phyloP scores from a whole-genome alignment of 116 monocot genomes.

The Zostera marina region DNA sequence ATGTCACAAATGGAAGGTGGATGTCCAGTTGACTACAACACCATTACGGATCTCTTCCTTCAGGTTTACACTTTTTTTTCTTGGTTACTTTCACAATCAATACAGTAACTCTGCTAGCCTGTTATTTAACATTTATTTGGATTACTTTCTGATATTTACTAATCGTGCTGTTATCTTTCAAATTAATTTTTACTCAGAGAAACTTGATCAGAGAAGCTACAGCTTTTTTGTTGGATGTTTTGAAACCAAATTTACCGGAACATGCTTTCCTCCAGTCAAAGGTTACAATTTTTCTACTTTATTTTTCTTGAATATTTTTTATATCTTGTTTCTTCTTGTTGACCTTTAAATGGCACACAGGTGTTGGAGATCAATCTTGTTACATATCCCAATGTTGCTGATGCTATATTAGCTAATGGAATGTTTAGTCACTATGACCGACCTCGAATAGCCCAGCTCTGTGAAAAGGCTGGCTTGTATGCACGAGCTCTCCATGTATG shows the following conservation, averaged over 20 bases:
- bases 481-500: slow-evolving; percentile 88
- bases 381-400: slow-evolving; percentile 98
- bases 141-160: not conserved
- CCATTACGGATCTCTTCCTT: slow-evolving; percentile 96
- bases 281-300: slow-evolving; percentile 15
- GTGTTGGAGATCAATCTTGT: slow-evolving; percentile 98
- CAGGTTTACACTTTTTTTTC: slow-evolving; percentile 37
- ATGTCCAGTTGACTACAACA: slow-evolving; percentile 97
- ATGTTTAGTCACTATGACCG: slow-evolving; percentile 99
- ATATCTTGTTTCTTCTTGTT: slow-evolving; percentile 4
- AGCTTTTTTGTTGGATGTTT: slow-evolving; percentile 91
- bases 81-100: not conserved
- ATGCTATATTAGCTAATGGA: slow-evolving; percentile 99
- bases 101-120: not conserved
- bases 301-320: not conserved
- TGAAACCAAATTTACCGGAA: slow-evolving; percentile 95
- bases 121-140: not conserved
- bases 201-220: slow-evolving; percentile 98
- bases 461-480: slow-evolving; percentile 96
- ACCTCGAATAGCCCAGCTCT: slow-evolving; percentile 92
- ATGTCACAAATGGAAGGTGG: slow-evolving; percentile 99
- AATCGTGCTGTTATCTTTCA: not conserved
- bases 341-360: slow-evolving; percentile 14
- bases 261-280: slow-evolving; percentile 98
- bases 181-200: slow-evolving; percentile 28